Conservation (phyloP, 228 moss, liverwort and hornwort species). For the Sphagnum fallax region DNA sequence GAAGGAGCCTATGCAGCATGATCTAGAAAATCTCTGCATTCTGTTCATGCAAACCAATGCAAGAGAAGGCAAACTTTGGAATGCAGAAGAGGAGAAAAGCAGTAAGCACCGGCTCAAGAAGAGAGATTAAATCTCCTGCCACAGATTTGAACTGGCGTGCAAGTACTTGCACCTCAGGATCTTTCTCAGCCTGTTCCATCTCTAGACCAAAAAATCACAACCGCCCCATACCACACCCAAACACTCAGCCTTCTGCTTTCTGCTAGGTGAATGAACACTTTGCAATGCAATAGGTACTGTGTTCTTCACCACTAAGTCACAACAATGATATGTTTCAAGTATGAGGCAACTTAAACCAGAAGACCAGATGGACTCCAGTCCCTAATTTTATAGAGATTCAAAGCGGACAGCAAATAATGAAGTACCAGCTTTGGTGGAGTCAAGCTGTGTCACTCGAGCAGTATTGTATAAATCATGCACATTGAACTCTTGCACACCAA, state of each 20-base stretch:
- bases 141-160: slow-evolving; percentile 25
- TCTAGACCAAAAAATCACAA: slow-evolving; percentile 9
- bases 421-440: slow-evolving; percentile 29
- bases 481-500: slow-evolving; percentile 31
- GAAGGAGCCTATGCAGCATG: too few relatives aligned
- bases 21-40: too few relatives aligned
- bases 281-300: too few relatives aligned
- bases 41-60: too few relatives aligned
- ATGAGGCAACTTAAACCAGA: too few relatives aligned
- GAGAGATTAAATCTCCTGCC: slow-evolving; percentile 29
- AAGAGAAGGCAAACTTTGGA: not conserved
- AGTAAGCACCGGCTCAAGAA: slow-evolving; percentile 26
- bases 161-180: slow-evolving; percentile 31
- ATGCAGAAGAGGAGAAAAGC: not conserved
- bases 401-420: not conserved
- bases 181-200: slow-evolving; percentile 26
- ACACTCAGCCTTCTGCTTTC: not conserved
- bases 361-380: too few relatives aligned
- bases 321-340: too few relatives aligned
- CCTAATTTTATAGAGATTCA: too few relatives aligned
- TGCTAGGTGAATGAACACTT: not conserved
- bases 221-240: not conserved
- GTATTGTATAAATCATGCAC: slow-evolving; percentile 20
- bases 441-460: slow-evolving; percentile 30
- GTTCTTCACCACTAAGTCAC: too few relatives aligned